phyloP scores from a whole-genome alignment of 495 filamentous ascomycete genomes.

The Tuber borchii region DNA sequence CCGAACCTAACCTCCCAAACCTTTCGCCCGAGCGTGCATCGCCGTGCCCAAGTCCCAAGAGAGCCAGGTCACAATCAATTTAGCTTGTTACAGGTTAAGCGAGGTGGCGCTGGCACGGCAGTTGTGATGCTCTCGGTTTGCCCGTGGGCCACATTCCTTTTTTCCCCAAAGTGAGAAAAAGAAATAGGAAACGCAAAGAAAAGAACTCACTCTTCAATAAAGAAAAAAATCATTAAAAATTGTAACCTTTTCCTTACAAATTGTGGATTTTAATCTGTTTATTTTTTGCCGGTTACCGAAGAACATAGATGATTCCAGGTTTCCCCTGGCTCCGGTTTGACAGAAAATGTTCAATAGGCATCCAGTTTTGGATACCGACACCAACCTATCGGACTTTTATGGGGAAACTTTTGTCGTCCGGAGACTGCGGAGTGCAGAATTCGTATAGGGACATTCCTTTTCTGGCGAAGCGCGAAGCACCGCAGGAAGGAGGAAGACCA shows the following conservation, averaged over 20 bases:
- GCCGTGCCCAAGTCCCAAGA: conserved; percentile 24
- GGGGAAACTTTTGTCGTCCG: conserved; percentile 10
- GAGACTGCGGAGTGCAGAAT: conserved; percentile 20
- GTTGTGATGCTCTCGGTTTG: conserved; percentile 15
- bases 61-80: conserved; percentile 33
- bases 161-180: neutral
- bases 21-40: conserved; percentile 34
- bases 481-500: conserved; percentile 1
- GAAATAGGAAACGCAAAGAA: neutral
- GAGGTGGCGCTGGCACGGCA: conserved; percentile 38
- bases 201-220: neutral
- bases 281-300: conserved; percentile 29
- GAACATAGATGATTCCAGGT: neutral
- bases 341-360: conserved; percentile 10
- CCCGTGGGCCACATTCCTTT: neutral
- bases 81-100: conserved; percentile 37
- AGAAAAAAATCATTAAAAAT: neutral
- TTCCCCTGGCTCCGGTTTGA: conserved; percentile 8
- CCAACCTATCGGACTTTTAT: conserved; percentile 16
- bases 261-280: conserved; percentile 1
- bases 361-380: conserved; percentile 23
- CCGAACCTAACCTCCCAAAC: conserved; percentile 28
- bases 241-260: neutral
- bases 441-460: conserved; percentile 10
- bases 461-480: conserved; percentile 27